Evolutionary conservation across 2,329 filamentous ascomycete genomes (phyloP).

Genomic region (Myriosclerotinia curreyana): DNA sequence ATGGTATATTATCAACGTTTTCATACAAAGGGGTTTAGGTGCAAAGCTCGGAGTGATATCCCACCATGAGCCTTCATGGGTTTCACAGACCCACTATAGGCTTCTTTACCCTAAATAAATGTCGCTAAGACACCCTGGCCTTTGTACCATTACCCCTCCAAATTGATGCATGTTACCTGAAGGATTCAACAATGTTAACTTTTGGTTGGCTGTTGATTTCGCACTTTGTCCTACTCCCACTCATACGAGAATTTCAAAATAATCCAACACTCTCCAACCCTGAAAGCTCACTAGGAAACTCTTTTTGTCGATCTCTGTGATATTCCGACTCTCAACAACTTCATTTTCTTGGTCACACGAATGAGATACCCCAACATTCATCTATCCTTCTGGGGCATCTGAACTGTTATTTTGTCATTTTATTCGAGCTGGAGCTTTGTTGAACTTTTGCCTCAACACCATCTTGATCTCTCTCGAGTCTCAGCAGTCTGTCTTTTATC

Average conservation of each 20-base stretch:
- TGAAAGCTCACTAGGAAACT: neutral
- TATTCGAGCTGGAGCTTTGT: neutral
- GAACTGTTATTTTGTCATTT: neutral
- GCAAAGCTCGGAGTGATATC: neutral
- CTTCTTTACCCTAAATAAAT: slow-evolving; percentile 9
- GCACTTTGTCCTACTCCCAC: neutral
- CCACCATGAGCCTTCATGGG: neutral
- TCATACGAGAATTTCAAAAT: neutral
- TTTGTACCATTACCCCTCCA: slow-evolving; percentile 1
- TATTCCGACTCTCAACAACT: neutral
- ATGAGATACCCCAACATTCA: neutral
- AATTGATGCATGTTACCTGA: slow-evolving; percentile 7
- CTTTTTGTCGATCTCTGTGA: neutral
- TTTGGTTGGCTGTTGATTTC: neutral
- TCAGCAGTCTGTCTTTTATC: neutral
- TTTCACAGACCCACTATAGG: neutral
- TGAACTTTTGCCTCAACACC: neutral
- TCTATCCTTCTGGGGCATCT: slow-evolving; percentile 3
- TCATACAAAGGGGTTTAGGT: neutral
- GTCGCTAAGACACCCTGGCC: slow-evolving; percentile 10
- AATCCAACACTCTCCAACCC: neutral
- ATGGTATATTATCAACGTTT: neutral
- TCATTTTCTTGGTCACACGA: slow-evolving; percentile 10
- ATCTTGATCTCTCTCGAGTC: neutral
- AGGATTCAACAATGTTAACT: neutral